Evolutionary conservation across 1,284 basidiomycete species (phyloP).

Genomic region (Xerocomus nothofagi): DNA sequence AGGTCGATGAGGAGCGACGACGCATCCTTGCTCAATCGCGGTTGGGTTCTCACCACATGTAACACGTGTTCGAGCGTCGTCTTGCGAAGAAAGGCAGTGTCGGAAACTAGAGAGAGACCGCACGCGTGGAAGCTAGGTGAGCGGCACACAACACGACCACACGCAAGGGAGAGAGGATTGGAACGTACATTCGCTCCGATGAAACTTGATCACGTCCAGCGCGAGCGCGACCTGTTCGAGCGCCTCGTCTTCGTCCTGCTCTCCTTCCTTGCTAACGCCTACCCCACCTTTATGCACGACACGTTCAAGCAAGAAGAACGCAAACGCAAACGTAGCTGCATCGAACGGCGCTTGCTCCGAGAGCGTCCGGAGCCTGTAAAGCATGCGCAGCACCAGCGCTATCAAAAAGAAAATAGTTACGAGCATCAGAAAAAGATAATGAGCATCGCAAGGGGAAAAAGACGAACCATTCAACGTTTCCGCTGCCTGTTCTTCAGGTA

Average conservation of each 20-base stretch:
- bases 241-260: constrained; percentile 66
- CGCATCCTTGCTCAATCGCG: constrained; percentile 84
- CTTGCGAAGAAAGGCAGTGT: constrained; percentile 71
- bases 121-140: background rate
- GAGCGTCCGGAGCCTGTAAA: constrained; percentile 84
- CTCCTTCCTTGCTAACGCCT: constrained; percentile 25
- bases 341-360: constrained; percentile 86
- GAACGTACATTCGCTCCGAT: constrained; percentile 77
- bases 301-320: constrained; percentile 74
- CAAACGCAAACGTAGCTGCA: constrained; percentile 81
- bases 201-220: constrained; percentile 85
- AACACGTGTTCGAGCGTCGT: constrained; percentile 74
- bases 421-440: background rate
- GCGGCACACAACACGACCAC: background rate
- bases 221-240: constrained; percentile 88
- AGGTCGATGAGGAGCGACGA: constrained; percentile 83
- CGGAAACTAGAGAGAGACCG: constrained; percentile 48
- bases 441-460: background rate
- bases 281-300: constrained; percentile 76
- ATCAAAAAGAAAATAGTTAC: background rate
- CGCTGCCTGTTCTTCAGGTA: constrained; percentile 72
- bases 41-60: constrained; percentile 74
- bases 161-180: too few species aligned
- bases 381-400: constrained; percentile 82
- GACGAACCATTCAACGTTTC: constrained; percentile 71